Evolutionary conservation across 2,329 filamentous ascomycete species (phyloP).

Genomic region (Hypocreales sp.): DNA sequence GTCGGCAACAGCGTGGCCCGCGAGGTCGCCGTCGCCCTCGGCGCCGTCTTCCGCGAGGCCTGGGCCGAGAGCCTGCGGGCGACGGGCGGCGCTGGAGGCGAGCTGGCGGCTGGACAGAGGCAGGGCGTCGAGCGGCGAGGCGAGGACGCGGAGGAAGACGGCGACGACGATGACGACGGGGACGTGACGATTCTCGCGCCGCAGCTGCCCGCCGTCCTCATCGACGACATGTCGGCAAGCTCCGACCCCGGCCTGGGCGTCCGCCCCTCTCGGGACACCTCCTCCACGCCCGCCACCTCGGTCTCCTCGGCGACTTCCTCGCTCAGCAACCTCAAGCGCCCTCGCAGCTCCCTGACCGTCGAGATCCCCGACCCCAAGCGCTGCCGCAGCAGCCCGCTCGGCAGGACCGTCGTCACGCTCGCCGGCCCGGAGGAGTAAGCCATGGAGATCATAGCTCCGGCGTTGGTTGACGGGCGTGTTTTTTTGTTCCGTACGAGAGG

Average conservation of each 20-base stretch:
- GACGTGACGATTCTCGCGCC: no score
- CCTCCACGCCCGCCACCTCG: neutral
- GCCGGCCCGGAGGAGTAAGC: no score
- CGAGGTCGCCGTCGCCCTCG: conserved; percentile 50
- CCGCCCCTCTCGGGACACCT: neutral
- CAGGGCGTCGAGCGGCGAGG: no score
- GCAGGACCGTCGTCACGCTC: neutral
- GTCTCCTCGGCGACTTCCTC: neutral
- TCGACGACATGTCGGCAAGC: neutral
- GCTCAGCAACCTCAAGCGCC: no score
- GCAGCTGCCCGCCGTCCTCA: no score
- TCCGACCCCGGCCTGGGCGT: neutral
- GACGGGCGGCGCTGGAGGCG: no score
- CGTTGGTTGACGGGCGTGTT: no score
- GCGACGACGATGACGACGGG: no score
- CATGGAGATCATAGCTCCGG: no score
- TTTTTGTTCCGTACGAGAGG: no score
- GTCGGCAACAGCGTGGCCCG: conserved; percentile 67
- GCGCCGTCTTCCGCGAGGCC: conserved; percentile 46
- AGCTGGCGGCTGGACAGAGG: no score
- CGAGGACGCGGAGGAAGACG: no score
- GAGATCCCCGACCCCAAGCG: neutral
- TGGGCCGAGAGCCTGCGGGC: conserved; percentile 10
- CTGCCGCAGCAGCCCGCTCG: neutral
- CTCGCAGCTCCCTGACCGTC: neutral